These are phyloP conservation scores for Boletus sp. DNA, from an alignment of 768 basidiomycete species.

Conservation along the genomic window DNA sequence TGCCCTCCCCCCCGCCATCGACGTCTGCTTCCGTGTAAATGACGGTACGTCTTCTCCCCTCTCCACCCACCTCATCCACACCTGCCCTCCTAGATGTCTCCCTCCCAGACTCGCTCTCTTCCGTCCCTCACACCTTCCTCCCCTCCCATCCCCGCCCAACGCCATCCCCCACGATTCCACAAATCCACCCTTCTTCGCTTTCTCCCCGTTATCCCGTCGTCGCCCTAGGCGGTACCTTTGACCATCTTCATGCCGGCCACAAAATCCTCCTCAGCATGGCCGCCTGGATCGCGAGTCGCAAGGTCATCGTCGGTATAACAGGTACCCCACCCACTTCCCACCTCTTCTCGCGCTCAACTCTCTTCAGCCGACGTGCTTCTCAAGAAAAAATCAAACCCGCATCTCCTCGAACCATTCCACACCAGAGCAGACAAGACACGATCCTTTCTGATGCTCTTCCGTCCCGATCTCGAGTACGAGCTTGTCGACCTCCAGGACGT, in stretches of 20 bases:
- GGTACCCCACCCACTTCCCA: slow-evolving; percentile 41
- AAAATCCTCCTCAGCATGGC: slow-evolving; percentile 95
- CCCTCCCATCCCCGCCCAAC: slow-evolving; percentile 5
- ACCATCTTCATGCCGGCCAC: slow-evolving; percentile 96
- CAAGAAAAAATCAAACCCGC: slow-evolving; percentile 63
- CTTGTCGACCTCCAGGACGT: slow-evolving; percentile 79
- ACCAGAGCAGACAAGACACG: slow-evolving; percentile 55
- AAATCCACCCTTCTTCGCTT: neutral
- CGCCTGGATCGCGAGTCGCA: slow-evolving; percentile 72
- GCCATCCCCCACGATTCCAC: neutral
- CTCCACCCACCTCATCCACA: slow-evolving; percentile 2
- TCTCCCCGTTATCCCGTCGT: slow-evolving; percentile 54
- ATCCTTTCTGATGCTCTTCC: slow-evolving; percentile 69
- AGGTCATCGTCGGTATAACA: slow-evolving; percentile 88
- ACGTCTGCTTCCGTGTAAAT: slow-evolving; percentile 41
- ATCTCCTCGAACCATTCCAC: slow-evolving; percentile 61
- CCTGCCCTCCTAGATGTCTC: slow-evolving; percentile 24
- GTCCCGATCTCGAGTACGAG: slow-evolving; percentile 60
- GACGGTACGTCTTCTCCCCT: slow-evolving; percentile 38
- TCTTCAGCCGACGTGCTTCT: slow-evolving; percentile 65
- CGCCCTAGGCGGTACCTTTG: slow-evolving; percentile 95
- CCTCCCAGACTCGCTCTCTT: slow-evolving; percentile 42
- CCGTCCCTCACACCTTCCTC: slow-evolving; percentile 31
- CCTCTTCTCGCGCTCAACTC: slow-evolving; percentile 9
- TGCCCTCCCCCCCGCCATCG: slow-evolving; percentile 36